Conservation (phyloP, 495 filamentous ascomycete genomes). For the Pseudotulostoma volvatum region DNA sequence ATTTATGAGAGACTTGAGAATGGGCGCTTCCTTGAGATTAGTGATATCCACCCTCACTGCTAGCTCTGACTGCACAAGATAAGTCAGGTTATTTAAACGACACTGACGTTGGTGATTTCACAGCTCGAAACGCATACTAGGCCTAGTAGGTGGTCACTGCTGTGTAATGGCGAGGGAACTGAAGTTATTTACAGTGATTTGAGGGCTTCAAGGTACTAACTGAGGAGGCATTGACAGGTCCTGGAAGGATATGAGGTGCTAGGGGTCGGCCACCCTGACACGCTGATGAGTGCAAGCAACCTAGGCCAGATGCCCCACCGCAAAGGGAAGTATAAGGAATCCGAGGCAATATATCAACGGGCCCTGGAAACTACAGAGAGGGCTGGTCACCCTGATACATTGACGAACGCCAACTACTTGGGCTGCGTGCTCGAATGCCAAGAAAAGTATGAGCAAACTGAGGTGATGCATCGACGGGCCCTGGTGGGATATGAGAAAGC, state of each 20-base stretch:
- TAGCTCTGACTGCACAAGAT: not conserved
- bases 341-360: conserved; percentile 11
- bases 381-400: conserved; percentile 25
- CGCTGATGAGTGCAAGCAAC: conserved; percentile 15
- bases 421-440: conserved; percentile 8
- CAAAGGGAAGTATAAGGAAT: conserved; percentile 19
- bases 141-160: no score
- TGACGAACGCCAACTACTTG: conserved; percentile 15
- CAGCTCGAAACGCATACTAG: no score
- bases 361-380: conserved; percentile 15
- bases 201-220: no score
- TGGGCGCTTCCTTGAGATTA: no score
- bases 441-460: conserved; percentile 21
- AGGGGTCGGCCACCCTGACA: conserved; percentile 28
- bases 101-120: no score
- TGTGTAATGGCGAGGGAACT: no score
- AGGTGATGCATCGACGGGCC: conserved; percentile 7
- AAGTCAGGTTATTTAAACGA: not conserved
- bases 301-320: conserved; percentile 10
- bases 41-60: not conserved
- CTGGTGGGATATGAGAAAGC: conserved; percentile 13
- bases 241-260: no score
- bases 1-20: no score
- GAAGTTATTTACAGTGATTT: no score
- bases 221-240: no score